These are phyloP conservation scores for Physocladia obscura DNA, from an alignment of 192 early-diverging fungal species.

Conservation along the genomic window DNA sequence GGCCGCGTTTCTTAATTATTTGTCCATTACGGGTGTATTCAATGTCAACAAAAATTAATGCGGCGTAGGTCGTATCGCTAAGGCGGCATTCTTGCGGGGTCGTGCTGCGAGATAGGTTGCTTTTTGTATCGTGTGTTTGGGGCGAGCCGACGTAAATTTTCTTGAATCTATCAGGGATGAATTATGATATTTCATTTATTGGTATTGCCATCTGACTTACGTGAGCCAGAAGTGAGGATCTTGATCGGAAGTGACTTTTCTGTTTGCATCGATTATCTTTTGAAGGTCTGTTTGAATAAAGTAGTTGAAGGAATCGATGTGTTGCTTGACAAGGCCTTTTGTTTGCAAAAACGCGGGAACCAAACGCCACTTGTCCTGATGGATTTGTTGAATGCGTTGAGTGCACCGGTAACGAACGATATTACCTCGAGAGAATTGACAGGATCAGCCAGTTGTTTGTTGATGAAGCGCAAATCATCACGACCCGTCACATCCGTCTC, in stretches of 20 bases:
- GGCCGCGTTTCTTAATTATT: constrained; percentile 75
- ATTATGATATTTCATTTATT: background rate
- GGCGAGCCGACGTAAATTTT: constrained; percentile 85
- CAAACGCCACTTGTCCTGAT: constrained; percentile 95
- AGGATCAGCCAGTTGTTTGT: constrained; percentile 58
- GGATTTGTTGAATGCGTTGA: background rate
- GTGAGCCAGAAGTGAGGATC: constrained; percentile 91
- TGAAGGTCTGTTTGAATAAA: constrained; percentile 93
- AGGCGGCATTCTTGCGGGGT: constrained; percentile 96
- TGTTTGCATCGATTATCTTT: constrained; percentile 91
- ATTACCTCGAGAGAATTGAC: constrained; percentile 57
- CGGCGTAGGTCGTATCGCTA: constrained; percentile 93
- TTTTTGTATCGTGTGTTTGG: constrained; percentile 70
- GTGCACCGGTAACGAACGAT: background rate
- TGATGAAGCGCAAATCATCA: constrained; percentile 56
- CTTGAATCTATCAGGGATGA: constrained; percentile 61
- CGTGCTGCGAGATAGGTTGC: constrained; percentile 66
- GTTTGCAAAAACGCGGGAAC: constrained; percentile 95
- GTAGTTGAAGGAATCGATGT: constrained; percentile 99
- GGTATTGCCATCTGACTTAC: constrained; percentile 45
- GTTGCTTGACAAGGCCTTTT: constrained; percentile 97
- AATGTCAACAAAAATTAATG: constrained; percentile 87
- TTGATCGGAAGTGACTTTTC: constrained; percentile 85
- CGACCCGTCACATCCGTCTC: constrained; percentile 50
- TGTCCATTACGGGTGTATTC: constrained; percentile 84